Percentiles rank a stretch among this genome's conserved stretches.
These are phyloP conservation scores for Nissolia schottii DNA, from an alignment of 306 rosid genomes.

Conservation along the genomic window DNA sequence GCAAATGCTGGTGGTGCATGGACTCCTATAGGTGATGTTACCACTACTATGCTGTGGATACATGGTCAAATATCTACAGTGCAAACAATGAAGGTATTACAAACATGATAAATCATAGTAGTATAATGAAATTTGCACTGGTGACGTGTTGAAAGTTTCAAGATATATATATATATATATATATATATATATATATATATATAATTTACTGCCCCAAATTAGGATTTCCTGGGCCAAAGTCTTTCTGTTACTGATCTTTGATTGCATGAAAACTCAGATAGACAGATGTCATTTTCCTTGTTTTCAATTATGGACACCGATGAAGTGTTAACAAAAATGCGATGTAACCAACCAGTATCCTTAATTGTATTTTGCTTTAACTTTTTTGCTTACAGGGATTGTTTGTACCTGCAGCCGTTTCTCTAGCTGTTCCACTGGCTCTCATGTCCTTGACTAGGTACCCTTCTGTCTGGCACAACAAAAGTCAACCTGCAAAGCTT, in stretches of 20 bases:
- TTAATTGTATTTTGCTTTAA: conserved; percentile 17
- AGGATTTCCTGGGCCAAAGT: not conserved
- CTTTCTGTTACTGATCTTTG: not conserved
- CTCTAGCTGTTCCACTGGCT: conserved; percentile 84
- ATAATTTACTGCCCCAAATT: not conserved
- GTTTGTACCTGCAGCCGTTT: conserved; percentile 67
- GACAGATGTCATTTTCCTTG: not conserved
- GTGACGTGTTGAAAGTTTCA: not conserved
- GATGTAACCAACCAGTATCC: not conserved
- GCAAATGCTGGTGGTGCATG: conserved; percentile 99
- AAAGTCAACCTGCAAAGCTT: conserved; percentile 12
- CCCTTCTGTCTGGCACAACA: conserved; percentile 8
- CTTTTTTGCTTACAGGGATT: conserved; percentile 46
- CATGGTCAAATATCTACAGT: conserved; percentile 89
- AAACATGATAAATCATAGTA: not conserved
- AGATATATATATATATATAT: no score
- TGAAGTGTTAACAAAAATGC: not conserved
- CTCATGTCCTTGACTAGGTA: conserved; percentile 86
- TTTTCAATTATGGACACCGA: not conserved
- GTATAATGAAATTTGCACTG: not conserved
- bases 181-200: no score
- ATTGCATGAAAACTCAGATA: conserved; percentile 6
- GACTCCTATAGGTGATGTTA: conserved; percentile 98
- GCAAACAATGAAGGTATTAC: conserved; percentile 64
- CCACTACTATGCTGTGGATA: conserved; percentile 98